Evolutionary conservation across 331 rosid genomes (phyloP).

Genomic region (Malus hybrid): DNA sequence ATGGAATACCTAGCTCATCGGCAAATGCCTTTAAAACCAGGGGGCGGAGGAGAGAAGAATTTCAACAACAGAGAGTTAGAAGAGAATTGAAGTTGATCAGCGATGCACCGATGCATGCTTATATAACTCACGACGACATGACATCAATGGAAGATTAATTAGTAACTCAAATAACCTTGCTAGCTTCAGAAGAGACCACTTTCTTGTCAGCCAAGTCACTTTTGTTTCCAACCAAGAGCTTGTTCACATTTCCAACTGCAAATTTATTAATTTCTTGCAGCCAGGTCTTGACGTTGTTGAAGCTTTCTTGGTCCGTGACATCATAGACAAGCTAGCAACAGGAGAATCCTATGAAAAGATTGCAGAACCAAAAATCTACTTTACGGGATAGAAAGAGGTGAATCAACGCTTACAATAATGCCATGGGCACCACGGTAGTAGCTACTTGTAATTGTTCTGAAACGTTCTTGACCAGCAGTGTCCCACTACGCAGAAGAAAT

Average conservation of each 20-base stretch:
- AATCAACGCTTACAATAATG: conserved; percentile 42
- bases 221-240: conserved; percentile 82
- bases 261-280: conserved; percentile 76
- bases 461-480: conserved; percentile 80
- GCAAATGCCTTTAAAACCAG: conserved; percentile 44
- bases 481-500: conserved; percentile 44
- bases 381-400: not conserved
- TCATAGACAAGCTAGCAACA: conserved; percentile 69
- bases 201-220: conserved; percentile 63
- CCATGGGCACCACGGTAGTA: conserved; percentile 81
- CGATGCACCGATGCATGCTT: not conserved
- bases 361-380: not conserved
- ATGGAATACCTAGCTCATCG: conserved; percentile 61
- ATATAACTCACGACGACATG: not conserved
- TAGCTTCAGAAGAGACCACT: conserved; percentile 73
- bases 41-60: not conserved
- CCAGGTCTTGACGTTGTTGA: conserved; percentile 83
- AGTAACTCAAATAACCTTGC: conserved; percentile 35
- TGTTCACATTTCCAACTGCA: conserved; percentile 74
- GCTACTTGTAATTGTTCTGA: conserved; percentile 68
- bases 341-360: not conserved
- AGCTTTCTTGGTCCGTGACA: conserved; percentile 82
- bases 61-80: not conserved
- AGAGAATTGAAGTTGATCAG: not conserved
- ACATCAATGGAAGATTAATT: not conserved